A percentile compares a stretch with the other conserved stretches of the same genome.
Conservation (phyloP, 805 yeast genomes). For the Starmerella scarabaei region DNA sequence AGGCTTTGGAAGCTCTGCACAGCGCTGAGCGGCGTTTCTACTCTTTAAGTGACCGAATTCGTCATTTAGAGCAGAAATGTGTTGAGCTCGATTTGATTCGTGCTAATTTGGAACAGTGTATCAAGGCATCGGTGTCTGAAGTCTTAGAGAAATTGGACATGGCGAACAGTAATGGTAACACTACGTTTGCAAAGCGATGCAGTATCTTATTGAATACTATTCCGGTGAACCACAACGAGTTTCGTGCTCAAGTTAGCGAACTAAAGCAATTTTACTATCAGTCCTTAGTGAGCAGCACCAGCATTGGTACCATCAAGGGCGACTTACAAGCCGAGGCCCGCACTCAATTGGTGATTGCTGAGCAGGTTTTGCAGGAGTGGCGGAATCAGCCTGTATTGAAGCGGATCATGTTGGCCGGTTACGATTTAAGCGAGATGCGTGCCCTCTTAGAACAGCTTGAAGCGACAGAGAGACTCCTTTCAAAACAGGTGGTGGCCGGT, state of each 20-base stretch:
- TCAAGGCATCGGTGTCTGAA: constrained; percentile 1
- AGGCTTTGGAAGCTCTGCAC: constrained; percentile 4
- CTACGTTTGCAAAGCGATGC: not conserved
- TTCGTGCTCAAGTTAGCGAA: not conserved
- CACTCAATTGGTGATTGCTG: not conserved
- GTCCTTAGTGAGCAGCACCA: not conserved
- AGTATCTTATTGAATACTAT: not conserved
- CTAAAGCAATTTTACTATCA: not conserved
- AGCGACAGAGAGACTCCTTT: constrained; percentile 1
- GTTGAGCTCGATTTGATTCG: constrained; percentile 11
- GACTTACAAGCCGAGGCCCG: not conserved
- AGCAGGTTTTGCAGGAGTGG: not conserved
- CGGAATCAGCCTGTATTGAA: not conserved
- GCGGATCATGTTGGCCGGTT: not conserved
- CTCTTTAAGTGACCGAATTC: constrained; percentile 4
- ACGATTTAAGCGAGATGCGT: not conserved
- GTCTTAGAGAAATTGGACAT: not conserved
- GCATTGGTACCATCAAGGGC: not conserved
- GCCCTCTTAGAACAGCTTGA: constrained; percentile 2
- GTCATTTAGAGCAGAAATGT: not conserved
- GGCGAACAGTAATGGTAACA: not conserved
- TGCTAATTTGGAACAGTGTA: constrained; percentile 12
- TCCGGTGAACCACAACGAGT: not conserved
- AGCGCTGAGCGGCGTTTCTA: constrained; percentile 5
- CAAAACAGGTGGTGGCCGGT: not conserved